These are phyloP conservation scores for Pleurotus pulmonarius DNA, from an alignment of 768 basidiomycete species.

Conservation along the genomic window DNA sequence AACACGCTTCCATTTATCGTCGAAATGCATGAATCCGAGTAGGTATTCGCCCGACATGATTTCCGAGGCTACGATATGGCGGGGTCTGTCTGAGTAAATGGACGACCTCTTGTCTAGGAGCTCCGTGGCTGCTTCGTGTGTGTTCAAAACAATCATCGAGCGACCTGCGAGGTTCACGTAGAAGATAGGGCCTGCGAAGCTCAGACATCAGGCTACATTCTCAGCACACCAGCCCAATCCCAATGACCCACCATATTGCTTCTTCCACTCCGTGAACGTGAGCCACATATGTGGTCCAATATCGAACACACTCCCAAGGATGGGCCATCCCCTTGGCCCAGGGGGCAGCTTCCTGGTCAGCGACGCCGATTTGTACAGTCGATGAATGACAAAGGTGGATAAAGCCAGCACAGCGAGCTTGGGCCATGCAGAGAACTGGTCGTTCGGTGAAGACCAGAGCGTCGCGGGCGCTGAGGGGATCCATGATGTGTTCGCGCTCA, in stretches of 20 bases:
- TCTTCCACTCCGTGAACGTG: conserved; percentile 13
- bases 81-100: conserved; percentile 23
- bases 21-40: conserved; percentile 20
- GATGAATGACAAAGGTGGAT: background rate
- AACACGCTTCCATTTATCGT: conserved; percentile 17
- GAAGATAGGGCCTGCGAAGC: conserved; percentile 20
- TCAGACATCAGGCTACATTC: background rate
- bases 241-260: conserved; percentile 12
- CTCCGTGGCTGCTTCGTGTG: conserved; percentile 24
- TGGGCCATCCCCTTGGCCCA: conserved; percentile 14
- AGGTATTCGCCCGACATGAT: conserved; percentile 23
- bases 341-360: conserved; percentile 10
- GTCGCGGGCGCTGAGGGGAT: background rate
- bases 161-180: conserved; percentile 32
- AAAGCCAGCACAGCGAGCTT: background rate
- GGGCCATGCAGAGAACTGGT: background rate
- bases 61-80: conserved; percentile 16
- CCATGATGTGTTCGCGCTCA: conserved; percentile 1
- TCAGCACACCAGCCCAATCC: no score
- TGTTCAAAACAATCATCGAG: conserved; percentile 31
- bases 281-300: conserved; percentile 13
- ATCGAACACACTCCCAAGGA: conserved; percentile 18
- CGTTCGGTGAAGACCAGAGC: background rate
- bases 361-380: conserved; percentile 8
- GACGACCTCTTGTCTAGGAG: conserved; percentile 27